phyloP scores from a whole-genome alignment of 176 grass and related monocot species.

The Oryza australiensis region DNA sequence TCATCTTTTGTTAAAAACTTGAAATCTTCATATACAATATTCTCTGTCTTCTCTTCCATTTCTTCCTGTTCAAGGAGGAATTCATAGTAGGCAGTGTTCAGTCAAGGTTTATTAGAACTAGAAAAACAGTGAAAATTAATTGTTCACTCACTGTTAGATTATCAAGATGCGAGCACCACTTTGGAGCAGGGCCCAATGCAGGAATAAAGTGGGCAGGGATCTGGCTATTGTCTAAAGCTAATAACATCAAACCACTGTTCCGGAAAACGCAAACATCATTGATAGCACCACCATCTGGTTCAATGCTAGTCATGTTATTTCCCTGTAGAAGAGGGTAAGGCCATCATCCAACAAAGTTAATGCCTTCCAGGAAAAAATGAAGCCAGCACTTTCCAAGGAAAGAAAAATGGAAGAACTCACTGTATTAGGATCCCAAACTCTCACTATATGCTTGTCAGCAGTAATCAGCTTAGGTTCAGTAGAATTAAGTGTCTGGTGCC shows the following conservation, averaged over 20 bases:
- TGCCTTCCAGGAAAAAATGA: not conserved
- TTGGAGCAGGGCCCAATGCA: slow-evolving; percentile 88
- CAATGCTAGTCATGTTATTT: slow-evolving; percentile 93
- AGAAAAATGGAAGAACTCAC: slow-evolving; percentile 50
- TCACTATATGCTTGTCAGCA: slow-evolving; percentile 80
- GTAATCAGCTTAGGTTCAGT: slow-evolving; percentile 83
- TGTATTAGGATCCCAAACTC: slow-evolving; percentile 97
- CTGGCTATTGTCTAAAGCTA: slow-evolving; percentile 87
- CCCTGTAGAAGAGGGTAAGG: slow-evolving; percentile 57
- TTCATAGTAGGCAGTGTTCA: not conserved
- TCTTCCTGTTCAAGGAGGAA: slow-evolving; percentile 73
- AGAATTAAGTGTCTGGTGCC: slow-evolving; percentile 90
- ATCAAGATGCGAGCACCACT: slow-evolving; percentile 97
- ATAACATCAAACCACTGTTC: slow-evolving; percentile 80
- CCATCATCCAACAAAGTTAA: slow-evolving; percentile 25
- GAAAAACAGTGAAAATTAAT: not conserved
- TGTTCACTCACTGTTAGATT: slow-evolving; percentile 71
- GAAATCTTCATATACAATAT: slow-evolving; percentile 67
- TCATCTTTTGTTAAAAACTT: slow-evolving; percentile 91
- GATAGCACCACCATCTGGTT: slow-evolving; percentile 73
- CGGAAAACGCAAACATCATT: slow-evolving; percentile 86
- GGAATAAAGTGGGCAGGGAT: slow-evolving; percentile 93
- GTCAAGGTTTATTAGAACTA: not conserved
- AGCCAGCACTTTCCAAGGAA: not conserved
- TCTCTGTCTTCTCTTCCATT: slow-evolving; percentile 86